Conservation (phyloP, 1,284 basidiomycete species). For the Coniferiporia sulphurascens region DNA sequence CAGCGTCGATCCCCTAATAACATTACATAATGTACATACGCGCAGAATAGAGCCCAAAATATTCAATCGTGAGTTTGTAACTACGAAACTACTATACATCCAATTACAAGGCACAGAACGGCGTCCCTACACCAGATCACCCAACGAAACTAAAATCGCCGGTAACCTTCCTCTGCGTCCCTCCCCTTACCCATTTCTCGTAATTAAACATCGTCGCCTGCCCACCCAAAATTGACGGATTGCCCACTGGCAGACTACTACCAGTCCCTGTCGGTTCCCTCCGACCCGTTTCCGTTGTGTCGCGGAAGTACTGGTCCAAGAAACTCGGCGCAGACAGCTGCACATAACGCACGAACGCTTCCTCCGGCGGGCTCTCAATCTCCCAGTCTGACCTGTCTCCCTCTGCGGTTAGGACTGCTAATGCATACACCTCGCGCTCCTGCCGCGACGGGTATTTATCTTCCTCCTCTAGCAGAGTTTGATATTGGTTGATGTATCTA, state of each 20-base stretch:
- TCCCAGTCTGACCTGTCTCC: slow-evolving; percentile 37
- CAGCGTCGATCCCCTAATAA: no score
- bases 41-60: no score
- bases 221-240: no score
- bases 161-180: slow-evolving; percentile 13
- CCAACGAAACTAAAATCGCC: slow-evolving; percentile 10
- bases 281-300: neutral
- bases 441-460: slow-evolving; percentile 43
- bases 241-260: no score
- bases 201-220: slow-evolving; percentile 31
- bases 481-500: slow-evolving; percentile 70
- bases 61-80: no score
- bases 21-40: no score
- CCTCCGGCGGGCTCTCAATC: slow-evolving; percentile 36
- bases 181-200: slow-evolving; percentile 30
- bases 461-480: slow-evolving; percentile 55
- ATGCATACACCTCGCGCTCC: slow-evolving; percentile 51
- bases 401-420: slow-evolving; percentile 45
- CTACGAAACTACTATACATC: no score
- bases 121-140: neutral
- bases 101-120: no score
- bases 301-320: slow-evolving; percentile 22
- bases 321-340: slow-evolving; percentile 33
- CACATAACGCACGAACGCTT: slow-evolving; percentile 35
- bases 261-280: no score